Conservation (phyloP, 2,329 filamentous ascomycete genomes). For the Calonectria ilicicola region DNA sequence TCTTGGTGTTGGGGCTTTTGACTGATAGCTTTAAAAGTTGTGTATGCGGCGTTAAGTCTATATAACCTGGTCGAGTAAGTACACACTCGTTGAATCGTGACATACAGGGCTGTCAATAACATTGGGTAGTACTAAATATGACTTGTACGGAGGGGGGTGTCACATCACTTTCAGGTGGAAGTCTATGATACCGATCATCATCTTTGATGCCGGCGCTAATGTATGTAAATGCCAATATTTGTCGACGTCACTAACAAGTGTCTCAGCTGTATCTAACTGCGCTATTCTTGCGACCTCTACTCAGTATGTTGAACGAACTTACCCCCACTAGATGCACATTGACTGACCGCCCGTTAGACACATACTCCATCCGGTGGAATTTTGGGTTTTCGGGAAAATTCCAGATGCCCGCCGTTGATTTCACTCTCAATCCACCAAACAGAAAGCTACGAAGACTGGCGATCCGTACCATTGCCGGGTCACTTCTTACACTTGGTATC, state of each 20-base stretch:
- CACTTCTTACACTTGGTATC: neutral
- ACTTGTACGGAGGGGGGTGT: neutral
- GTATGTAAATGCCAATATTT: neutral
- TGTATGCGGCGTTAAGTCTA: neutral
- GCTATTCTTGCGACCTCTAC: neutral
- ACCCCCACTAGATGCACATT: rapidly evolving
- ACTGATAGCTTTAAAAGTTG: neutral
- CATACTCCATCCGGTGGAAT: neutral
- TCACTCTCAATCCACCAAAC: neutral
- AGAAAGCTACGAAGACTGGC: neutral
- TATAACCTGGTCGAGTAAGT: neutral
- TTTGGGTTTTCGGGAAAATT: neutral
- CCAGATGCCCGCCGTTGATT: no score
- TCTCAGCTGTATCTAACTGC: neutral
- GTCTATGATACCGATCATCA: neutral
- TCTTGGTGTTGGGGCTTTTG: neutral
- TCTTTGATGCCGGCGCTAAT: neutral
- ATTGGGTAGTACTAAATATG: neutral
- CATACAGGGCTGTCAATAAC: neutral
- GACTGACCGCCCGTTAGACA: neutral
- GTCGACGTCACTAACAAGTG: no score
- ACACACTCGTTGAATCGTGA: neutral
- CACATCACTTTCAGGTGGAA: neutral
- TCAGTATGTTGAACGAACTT: neutral
- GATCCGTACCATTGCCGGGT: neutral